phyloP scores from a whole-genome alignment of 495 filamentous ascomycete species.

The Talaromyces thailandensis region DNA sequence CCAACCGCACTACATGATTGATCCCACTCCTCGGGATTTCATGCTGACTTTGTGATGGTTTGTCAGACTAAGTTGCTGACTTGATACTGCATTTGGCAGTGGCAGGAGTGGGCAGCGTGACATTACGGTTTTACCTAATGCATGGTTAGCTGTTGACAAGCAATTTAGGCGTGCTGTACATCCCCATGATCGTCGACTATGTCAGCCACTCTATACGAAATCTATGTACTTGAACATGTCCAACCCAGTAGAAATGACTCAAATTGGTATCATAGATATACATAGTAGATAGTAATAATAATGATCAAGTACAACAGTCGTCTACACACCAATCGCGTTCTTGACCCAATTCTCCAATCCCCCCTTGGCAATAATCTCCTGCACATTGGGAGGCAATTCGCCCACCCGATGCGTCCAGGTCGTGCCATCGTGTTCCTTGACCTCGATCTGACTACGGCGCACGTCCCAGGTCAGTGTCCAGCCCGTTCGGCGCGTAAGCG shows the following conservation, averaged over 20 bases:
- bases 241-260: too few species aligned
- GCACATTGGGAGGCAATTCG: conserved; percentile 79
- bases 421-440: conserved; percentile 53
- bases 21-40: background rate
- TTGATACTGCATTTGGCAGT: background rate
- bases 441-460: conserved; percentile 51
- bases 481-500: conserved; percentile 72
- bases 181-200: background rate
- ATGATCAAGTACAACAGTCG: background rate
- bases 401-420: conserved; percentile 77
- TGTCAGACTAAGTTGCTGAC: background rate
- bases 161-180: too few species aligned
- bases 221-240: background rate
- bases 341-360: conserved; percentile 83
- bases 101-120: too few species aligned
- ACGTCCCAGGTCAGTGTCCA: conserved; percentile 91
- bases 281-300: background rate
- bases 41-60: background rate
- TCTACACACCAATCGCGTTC: conserved; percentile 38
- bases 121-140: background rate
- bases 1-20: background rate
- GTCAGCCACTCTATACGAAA: background rate
- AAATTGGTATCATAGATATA: conserved; percentile 2
- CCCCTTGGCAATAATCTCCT: conserved; percentile 70
- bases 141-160: background rate